Evolutionary conservation across 1,284 basidiomycete genomes (phyloP).

Genomic region (Nidula niveotomentosa): DNA sequence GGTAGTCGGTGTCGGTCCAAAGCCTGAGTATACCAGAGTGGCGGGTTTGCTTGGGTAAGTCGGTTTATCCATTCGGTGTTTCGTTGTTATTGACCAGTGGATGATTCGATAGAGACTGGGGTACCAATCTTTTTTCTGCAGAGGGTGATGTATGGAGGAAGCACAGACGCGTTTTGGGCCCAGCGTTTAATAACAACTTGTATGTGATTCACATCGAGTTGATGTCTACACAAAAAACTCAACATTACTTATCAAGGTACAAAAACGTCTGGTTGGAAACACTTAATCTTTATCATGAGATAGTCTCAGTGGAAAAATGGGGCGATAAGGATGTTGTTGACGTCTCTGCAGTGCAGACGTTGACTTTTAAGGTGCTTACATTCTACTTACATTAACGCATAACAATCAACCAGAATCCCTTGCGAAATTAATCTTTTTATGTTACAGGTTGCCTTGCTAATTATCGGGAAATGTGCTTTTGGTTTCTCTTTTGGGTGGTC

Average conservation of each 20-base stretch:
- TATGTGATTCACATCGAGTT: slow-evolving; percentile 37
- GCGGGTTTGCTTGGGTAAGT: slow-evolving; percentile 23
- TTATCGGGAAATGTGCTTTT: slow-evolving; percentile 52
- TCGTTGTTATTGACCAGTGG: slow-evolving; percentile 1
- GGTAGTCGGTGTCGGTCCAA: slow-evolving; percentile 36
- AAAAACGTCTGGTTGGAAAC: slow-evolving; percentile 44
- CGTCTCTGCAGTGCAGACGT: slow-evolving; percentile 33
- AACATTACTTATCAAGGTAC: slow-evolving; percentile 28
- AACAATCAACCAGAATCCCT: background rate
- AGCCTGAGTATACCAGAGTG: slow-evolving; percentile 42
- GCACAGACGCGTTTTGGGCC: slow-evolving; percentile 46
- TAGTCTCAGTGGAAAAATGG: slow-evolving; percentile 44
- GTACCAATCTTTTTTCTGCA: slow-evolving; percentile 42
- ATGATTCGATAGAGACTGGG: slow-evolving; percentile 35
- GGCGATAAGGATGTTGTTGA: slow-evolving; percentile 29
- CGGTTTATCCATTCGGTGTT: slow-evolving; percentile 18
- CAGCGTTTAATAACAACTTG: slow-evolving; percentile 48
- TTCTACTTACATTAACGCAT: background rate
- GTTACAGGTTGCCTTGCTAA: slow-evolving; percentile 41
- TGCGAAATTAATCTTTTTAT: background rate
- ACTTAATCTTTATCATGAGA: slow-evolving; percentile 39
- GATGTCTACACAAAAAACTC: slow-evolving; percentile 31
- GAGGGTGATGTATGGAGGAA: slow-evolving; percentile 47
- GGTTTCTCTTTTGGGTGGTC: slow-evolving; percentile 49
- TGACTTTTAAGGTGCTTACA: slow-evolving; percentile 37